These are phyloP conservation scores for Leccinellum luteum DNA, from an alignment of 768 basidiomycete genomes.

Conservation along the genomic window DNA sequence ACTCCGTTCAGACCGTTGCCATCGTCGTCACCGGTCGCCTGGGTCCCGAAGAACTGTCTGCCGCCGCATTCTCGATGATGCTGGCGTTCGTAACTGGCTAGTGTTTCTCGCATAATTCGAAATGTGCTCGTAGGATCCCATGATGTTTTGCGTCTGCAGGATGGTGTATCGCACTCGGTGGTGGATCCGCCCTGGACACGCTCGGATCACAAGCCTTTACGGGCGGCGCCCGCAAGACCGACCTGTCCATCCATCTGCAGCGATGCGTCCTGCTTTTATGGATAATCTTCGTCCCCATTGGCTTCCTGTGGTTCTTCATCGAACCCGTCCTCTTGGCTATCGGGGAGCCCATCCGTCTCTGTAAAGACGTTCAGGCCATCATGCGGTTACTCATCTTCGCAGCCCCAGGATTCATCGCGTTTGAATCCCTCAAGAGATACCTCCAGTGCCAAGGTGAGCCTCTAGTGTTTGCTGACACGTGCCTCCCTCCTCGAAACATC, in stretches of 20 bases:
- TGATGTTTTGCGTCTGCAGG: constrained; percentile 47
- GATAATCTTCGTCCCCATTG: constrained; percentile 61
- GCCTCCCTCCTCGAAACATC: neutral
- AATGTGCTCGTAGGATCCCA: constrained; percentile 46
- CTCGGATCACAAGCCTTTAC: constrained; percentile 78
- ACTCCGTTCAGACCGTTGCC: constrained; percentile 67
- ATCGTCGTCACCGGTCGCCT: constrained; percentile 64
- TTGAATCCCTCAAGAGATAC: constrained; percentile 78
- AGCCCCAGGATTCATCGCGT: constrained; percentile 72
- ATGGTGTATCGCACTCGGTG: constrained; percentile 75
- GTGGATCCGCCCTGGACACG: constrained; percentile 77
- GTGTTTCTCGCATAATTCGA: constrained; percentile 35
- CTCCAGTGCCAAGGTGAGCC: constrained; percentile 70
- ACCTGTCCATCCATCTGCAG: constrained; percentile 70
- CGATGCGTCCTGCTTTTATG: constrained; percentile 65
- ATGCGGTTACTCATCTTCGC: constrained; percentile 62
- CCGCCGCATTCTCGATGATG: constrained; percentile 73
- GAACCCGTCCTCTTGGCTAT: constrained; percentile 60
- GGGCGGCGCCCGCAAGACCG: constrained; percentile 54
- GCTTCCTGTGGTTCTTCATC: constrained; percentile 60
- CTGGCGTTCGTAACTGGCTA: constrained; percentile 76
- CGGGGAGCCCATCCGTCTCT: constrained; percentile 58
- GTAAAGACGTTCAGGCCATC: constrained; percentile 60
- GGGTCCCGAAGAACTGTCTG: constrained; percentile 67
- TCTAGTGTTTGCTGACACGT: neutral